Evolutionary conservation across 169 alveolate species (phyloP).

Genomic region (Plasmodium fragile): DNA sequence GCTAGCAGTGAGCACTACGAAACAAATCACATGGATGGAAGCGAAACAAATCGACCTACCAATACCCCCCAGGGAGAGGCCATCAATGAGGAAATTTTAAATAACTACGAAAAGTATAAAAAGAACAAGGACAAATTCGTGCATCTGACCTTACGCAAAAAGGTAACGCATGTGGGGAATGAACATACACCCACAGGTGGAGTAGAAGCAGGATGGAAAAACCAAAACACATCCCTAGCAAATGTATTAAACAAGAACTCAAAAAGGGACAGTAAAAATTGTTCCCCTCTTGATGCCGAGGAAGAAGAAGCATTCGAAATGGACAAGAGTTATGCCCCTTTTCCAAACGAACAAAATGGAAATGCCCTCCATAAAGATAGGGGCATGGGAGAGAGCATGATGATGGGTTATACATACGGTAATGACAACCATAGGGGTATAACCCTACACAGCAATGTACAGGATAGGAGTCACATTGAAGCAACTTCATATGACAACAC

Average conservation of each 20-base stretch:
- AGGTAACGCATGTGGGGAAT: background rate
- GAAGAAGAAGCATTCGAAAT: background rate
- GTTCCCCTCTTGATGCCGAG: background rate
- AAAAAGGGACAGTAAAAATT: background rate
- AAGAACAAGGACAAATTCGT: constrained; percentile 69
- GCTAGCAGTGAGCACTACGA: background rate
- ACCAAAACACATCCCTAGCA: background rate
- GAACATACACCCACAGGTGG: background rate
- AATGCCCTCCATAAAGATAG: background rate
- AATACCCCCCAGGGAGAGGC: background rate
- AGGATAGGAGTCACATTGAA: constrained; percentile 16
- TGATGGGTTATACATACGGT: background rate
- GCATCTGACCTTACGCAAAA: constrained; percentile 55
- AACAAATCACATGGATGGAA: background rate
- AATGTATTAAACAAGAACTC: background rate
- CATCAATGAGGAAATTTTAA: constrained; percentile 9
- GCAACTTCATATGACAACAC: background rate
- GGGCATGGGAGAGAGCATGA: background rate
- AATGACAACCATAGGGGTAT: background rate
- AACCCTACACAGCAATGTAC: constrained; percentile 27
- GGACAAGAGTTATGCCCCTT: background rate
- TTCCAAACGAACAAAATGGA: background rate
- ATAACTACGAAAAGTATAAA: constrained; percentile 64
- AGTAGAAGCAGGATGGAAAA: background rate
- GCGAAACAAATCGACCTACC: background rate